Conservation (phyloP, 2,329 filamentous ascomycete species). For the Torrubiella hemipterigena region DNA sequence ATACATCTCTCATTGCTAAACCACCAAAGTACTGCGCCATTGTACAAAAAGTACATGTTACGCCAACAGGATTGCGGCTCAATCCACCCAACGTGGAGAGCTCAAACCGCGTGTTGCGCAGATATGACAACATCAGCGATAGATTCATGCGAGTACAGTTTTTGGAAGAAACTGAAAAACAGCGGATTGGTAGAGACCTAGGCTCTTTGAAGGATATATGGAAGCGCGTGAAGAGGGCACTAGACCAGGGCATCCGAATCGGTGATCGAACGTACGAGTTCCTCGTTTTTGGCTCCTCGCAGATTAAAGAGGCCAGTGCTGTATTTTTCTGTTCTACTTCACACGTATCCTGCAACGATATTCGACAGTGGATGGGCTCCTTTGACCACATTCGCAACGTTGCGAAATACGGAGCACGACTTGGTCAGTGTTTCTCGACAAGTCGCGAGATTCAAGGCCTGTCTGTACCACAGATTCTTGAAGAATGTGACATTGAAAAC, state of each 20-base stretch:
- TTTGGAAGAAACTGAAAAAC: constrained; percentile 57
- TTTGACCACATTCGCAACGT: constrained; percentile 71
- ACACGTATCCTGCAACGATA: constrained; percentile 57
- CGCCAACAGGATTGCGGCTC: constrained; percentile 72
- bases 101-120: constrained; percentile 75
- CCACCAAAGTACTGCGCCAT: constrained; percentile 61
- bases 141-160: constrained; percentile 86
- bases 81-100: constrained; percentile 70
- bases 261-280: constrained; percentile 79
- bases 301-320: constrained; percentile 81
- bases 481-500: constrained; percentile 58
- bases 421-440: constrained; percentile 94
- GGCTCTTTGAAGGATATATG: too few species aligned
- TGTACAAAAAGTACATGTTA: constrained; percentile 66
- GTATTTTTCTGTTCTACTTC: constrained; percentile 79
- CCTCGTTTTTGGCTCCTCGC: constrained; percentile 88
- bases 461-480: constrained; percentile 43
- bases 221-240: constrained; percentile 56
- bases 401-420: constrained; percentile 79
- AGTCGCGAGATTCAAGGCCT: constrained; percentile 62
- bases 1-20: not conserved
- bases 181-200: constrained; percentile 46
- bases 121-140: constrained; percentile 56
- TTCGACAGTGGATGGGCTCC: constrained; percentile 76
- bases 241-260: constrained; percentile 70